phyloP scores from a whole-genome alignment of 164 flowering plant species.

The Hamamelis virginiana region DNA sequence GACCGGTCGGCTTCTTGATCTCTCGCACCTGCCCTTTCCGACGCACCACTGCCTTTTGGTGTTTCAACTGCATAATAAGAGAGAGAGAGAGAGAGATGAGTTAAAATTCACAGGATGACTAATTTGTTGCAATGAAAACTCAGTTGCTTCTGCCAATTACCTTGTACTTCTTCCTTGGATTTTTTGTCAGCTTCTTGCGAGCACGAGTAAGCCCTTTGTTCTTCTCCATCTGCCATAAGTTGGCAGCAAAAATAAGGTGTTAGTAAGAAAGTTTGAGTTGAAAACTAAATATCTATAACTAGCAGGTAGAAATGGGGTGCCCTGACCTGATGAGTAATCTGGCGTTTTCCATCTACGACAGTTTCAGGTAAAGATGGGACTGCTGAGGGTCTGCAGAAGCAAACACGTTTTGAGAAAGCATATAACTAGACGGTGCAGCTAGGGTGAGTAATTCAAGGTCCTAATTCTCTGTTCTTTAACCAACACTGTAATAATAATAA shows the following conservation, averaged over 20 bases:
- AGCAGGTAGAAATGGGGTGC: neutral
- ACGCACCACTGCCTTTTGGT: conserved; percentile 44
- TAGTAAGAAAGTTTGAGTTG: neutral
- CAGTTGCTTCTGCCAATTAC: conserved; percentile 29
- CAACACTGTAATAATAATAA: no score
- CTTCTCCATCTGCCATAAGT: conserved; percentile 69
- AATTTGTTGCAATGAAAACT: neutral
- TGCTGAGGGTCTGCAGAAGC: conserved; percentile 42
- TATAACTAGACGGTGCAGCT: neutral
- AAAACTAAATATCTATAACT: neutral
- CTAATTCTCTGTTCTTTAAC: no score
- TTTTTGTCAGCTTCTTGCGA: conserved; percentile 69
- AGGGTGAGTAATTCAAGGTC: no score
- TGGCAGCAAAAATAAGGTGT: conserved; percentile 1
- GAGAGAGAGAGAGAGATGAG: neutral
- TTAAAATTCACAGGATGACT: neutral
- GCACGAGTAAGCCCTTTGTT: conserved; percentile 87
- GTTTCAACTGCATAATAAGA: conserved; percentile 53
- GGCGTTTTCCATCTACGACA: conserved; percentile 73
- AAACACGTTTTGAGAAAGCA: conserved; percentile 3
- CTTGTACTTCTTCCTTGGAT: conserved; percentile 96
- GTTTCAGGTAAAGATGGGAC: conserved; percentile 49
- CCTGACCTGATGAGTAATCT: conserved; percentile 64
- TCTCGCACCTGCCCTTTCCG: conserved; percentile 81
- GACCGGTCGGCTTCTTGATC: conserved; percentile 54